Base-by-base conservation (phyloP, 202 grass and related monocot species). In the Panicum virgatum region DNA sequence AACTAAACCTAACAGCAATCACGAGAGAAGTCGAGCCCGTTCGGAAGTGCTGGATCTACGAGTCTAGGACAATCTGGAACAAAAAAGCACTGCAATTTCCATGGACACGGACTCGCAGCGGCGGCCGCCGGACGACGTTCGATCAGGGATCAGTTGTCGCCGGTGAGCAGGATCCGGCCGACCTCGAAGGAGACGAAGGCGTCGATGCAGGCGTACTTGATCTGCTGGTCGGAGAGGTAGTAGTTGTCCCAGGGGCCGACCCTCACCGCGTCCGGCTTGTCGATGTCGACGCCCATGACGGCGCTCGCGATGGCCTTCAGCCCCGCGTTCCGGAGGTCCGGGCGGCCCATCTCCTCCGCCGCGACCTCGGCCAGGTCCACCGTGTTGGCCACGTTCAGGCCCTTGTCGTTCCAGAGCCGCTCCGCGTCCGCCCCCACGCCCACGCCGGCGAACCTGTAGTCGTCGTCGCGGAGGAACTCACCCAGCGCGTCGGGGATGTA, bases 181-280 rank as follows among this genome's bases (percentile, higher is more conserved):
- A 90, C 51, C 72, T 86, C 20, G 20, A 54, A 94, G 59, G 91
- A 91, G 70, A 86, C 42, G 76, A 88, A 94, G 3, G 94, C 82
- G 36, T 97, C 94, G 73, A 77, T 65, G 76, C 73, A 76, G 48
- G 89, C 91, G 59, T 93, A 93, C 69, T 27, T 1, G 64, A 97
- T 77, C 82, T 97, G 94, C 4, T 80, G 48, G 6, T 13, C 1
- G 22, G 51, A 65, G 70, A 97, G 89, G 50, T 23, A 11, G 39
- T 34, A 22, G 1, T 38, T 29, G 40, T 91, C 84, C 94, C 91
- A 97, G 8, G 18, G 19, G 86, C 91, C 85, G 51, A 73, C 11
- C 45, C 50, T 86, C 4, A 92, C 88, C 79, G 18, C 4, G 11
- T 16, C 48, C 34, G 85, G 76, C 72, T 92, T 92, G 27, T 65